Evolutionary conservation across 202 grass and related monocot genomes (phyloP).

Genomic region (Elaeis oleifera): DNA sequence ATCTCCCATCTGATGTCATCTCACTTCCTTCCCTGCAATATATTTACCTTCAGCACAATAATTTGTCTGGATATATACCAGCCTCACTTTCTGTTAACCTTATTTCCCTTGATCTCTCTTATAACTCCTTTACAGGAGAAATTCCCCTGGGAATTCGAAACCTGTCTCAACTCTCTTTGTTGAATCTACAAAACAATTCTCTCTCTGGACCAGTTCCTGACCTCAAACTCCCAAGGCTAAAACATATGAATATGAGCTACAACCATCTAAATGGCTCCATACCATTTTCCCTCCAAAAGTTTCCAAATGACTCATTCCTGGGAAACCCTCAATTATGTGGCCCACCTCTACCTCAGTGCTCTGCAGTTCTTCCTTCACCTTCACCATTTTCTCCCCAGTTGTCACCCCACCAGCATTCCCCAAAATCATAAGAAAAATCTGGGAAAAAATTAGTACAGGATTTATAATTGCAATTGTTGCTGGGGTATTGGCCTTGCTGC

Average conservation of each 20-base stretch:
- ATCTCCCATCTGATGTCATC: conserved; percentile 3
- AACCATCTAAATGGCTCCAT: conserved; percentile 10
- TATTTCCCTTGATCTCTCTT: conserved; percentile 7
- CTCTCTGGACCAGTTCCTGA: conserved; percentile 9
- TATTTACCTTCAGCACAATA: conserved; percentile 7
- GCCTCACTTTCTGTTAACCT: conserved; percentile 2
- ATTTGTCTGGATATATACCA: conserved; percentile 3
- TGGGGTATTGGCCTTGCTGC: background rate
- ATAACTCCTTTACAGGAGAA: conserved; percentile 8
- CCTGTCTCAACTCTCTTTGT: background rate
- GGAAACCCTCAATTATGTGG: conserved; percentile 12
- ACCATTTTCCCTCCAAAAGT: background rate
- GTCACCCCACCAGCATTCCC: background rate
- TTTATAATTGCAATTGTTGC: conserved; percentile 2
- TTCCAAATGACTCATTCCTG: conserved; percentile 5
- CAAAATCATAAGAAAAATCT: conserved; percentile 3
- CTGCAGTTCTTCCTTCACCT: conserved; percentile 2
- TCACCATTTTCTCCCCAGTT: background rate
- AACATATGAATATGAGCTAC: conserved; percentile 11
- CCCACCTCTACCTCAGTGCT: background rate
- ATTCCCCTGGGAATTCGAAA: conserved; percentile 7
- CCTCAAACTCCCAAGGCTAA: conserved; percentile 4
- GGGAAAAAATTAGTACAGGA: conserved; percentile 2
- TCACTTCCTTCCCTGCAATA: conserved; percentile 4
- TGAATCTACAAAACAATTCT: conserved; percentile 16